Base-by-base conservation (phyloP, 2,329 filamentous ascomycete species). In the Epichloe baconii region DNA sequence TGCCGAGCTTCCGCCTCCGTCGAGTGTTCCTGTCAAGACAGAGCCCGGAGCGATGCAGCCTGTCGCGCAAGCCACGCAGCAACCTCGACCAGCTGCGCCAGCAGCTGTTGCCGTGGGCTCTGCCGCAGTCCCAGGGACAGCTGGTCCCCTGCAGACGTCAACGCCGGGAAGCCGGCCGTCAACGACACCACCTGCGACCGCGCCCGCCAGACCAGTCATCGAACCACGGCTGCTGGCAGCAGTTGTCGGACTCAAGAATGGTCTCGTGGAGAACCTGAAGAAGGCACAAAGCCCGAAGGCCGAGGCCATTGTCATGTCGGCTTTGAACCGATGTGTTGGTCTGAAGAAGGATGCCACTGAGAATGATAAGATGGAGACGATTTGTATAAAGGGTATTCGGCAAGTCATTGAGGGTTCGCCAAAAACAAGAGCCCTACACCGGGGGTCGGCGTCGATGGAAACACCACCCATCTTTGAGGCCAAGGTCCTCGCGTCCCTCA, bases 291-390 rank as follows among this genome's bases (percentile, higher is more conserved):
- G 66, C 12, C 67, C 69, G 26, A 66, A 69, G 51, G 66, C 72
- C 15, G 69, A 75, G 52, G 71, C 68, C 23, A 70, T 76, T 23
- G 71, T 76, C 53, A 74, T 76, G 68, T 76, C 73, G 6, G 75
- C 75, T 12, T 64, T 78, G 54, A 77, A 76, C 54, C 73, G 74
- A 26, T 73, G 70, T 44, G 62, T 77, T 10, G 73, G 73, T 11
- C 66, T 78, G 45, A 70, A 75, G 54, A 66, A 66, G 23, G 65
- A 67, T 42, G 66, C 68, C 6, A 71, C 70, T 0, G 71, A 70
- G 42, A 69, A 71, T 49, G 69, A 73, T 38, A 66, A 67, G 52
- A 68, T 76, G 60, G 75, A 77, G 54, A 61, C 64, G 34, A 72
- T 76, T 38, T 71, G 69, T 44, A 71, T 72, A 47, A 70, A 68